phyloP scores from a whole-genome alignment of 2,329 filamentous ascomycete species.

The Claviceps digitariae region DNA sequence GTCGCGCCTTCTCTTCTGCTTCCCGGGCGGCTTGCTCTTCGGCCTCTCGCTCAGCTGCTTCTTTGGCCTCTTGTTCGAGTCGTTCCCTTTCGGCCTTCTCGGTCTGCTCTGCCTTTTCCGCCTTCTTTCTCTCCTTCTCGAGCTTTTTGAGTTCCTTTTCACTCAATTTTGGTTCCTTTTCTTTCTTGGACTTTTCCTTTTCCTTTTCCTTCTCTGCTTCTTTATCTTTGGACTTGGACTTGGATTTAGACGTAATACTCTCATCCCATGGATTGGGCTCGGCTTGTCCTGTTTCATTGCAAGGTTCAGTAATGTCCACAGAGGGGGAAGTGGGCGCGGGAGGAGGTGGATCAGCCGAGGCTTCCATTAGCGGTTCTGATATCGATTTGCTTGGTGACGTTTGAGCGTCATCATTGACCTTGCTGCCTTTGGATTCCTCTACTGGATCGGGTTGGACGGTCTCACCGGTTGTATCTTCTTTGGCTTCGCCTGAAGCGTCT shows the following conservation, averaged over 20 bases:
- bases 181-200: constrained; percentile 20
- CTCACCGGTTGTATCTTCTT: constrained; percentile 31
- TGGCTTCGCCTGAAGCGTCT: constrained; percentile 34
- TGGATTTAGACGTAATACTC: constrained; percentile 18
- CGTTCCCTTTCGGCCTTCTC: constrained; percentile 27
- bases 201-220: constrained; percentile 17
- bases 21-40: constrained; percentile 18
- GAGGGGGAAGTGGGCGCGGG: constrained; percentile 34
- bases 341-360: constrained; percentile 29
- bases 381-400: constrained; percentile 29
- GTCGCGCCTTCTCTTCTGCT: constrained; percentile 17
- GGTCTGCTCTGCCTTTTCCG: constrained; percentile 21
- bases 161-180: constrained; percentile 30
- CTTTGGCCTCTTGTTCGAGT: constrained; percentile 12
- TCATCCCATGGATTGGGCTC: constrained; percentile 24
- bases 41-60: constrained; percentile 14
- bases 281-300: constrained; percentile 20
- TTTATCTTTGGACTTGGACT: constrained; percentile 29
- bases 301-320: constrained; percentile 30
- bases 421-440: constrained; percentile 28
- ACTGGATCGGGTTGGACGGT: constrained; percentile 32
- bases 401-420: constrained; percentile 29
- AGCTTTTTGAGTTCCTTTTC: constrained; percentile 39
- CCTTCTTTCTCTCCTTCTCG: constrained; percentile 33
- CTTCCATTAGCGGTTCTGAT: constrained; percentile 25